phyloP scores from a whole-genome alignment of 2,329 filamentous ascomycete species.

The Fusarium proliferatum region DNA sequence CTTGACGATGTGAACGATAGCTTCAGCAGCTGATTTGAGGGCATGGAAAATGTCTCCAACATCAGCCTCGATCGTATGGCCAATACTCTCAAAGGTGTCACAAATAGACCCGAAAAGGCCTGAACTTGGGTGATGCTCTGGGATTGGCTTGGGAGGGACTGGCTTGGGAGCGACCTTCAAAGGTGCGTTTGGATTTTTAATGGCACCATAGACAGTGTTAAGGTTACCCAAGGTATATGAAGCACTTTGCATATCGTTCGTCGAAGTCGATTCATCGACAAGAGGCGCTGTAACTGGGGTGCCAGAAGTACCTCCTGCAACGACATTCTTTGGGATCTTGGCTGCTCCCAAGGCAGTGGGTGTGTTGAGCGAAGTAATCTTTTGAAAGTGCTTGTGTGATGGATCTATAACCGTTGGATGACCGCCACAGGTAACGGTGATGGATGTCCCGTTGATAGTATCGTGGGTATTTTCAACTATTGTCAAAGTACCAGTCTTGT shows the following conservation, averaged over 20 bases:
- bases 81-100: accelerated
- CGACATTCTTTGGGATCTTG: not conserved
- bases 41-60: not conserved
- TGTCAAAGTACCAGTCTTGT: not conserved
- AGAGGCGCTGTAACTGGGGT: not conserved
- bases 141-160: not conserved
- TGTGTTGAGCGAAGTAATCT: accelerated
- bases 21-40: not conserved
- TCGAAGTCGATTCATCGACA: not conserved
- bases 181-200: not conserved
- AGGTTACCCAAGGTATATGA: not conserved
- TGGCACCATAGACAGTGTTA: not conserved
- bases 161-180: not conserved
- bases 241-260: too few species aligned
- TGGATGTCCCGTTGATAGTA: not conserved
- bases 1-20: not conserved
- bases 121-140: not conserved
- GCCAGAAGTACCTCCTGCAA: not conserved
- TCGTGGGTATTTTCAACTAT: not conserved
- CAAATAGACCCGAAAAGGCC: not conserved
- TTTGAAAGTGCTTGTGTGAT: not conserved
- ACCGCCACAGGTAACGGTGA: not conserved
- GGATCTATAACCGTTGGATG: not conserved
- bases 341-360: not conserved
- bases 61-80: not conserved